Evolutionary conservation across 129 eudicot genomes (phyloP), one percentile per base, ranked within the genome.

Genomic region (Centrapalus pauciflorus): DNA sequence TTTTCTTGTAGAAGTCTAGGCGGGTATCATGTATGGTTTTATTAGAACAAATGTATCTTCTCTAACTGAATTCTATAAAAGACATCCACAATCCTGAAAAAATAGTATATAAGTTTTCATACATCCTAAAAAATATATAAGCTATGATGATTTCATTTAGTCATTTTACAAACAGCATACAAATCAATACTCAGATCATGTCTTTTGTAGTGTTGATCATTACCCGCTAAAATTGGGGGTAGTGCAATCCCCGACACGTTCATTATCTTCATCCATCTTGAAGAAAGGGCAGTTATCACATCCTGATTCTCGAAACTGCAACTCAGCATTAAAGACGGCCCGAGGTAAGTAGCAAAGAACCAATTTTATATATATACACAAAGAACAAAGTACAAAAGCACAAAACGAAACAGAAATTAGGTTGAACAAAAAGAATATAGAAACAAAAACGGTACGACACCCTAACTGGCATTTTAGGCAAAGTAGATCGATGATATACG

Each of bases 211-310:
- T 16, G 7, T 34, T 7, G 7, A 66, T 30, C n/a, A 2, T 35
- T 85, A 90, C 96, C 99, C 96, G 33, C 95, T 82, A 67, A 94
- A 94, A 82, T 94, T 94, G 67, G 90, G 80, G 48, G 99, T 94
- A 19, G 99, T 94, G 84, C 95, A 86, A 28, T 94, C 99, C 4
- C 26, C 86, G 26, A 89, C 93, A 50, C 93, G 90, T 28, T 94
- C 99, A 19, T 80, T 64, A 62, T 94, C 99, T 25, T 86, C 91
- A 7, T 94, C 96, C 93, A 94, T 84, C 61, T 90, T 88, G 55
- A 94, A 94, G 77, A 94, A 94, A 2, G 86, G 88, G 74, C 96
- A 93, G 75, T 93, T 93, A 82, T 93, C 96, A 67, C 99, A 93
- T 24, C 99, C 99, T 2, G 89, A 73, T 35, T 84, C 93, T 60